A percentile compares a stretch with the other conserved stretches of the same genome.
phyloP scores from a whole-genome alignment of 2,329 filamentous ascomycete genomes.

The Alternaria panax region DNA sequence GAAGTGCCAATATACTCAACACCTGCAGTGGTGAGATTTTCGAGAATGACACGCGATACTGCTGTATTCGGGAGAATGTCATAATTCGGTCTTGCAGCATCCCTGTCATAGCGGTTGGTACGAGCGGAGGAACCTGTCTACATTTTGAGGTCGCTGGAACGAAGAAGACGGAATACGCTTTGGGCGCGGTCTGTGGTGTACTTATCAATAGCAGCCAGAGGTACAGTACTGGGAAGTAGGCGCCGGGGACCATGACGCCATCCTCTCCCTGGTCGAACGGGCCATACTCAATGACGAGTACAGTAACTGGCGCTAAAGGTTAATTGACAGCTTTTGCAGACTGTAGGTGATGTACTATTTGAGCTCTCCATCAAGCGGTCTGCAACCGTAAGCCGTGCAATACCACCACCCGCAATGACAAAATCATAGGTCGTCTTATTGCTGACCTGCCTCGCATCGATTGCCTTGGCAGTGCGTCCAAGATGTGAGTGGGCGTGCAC shows the following conservation, averaged over 20 bases:
- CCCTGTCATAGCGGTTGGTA: conserved; percentile 41
- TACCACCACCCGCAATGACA: conserved; percentile 37
- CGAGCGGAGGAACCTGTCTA: conserved; percentile 41
- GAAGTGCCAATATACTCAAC: conserved; percentile 24
- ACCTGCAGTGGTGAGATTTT: conserved; percentile 22
- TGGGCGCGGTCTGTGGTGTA: conserved; percentile 30
- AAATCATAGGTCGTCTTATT: conserved; percentile 33
- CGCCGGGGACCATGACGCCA: conserved; percentile 30
- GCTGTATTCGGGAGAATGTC: conserved; percentile 34
- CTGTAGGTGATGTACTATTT: conserved; percentile 11
- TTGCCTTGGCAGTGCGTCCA: conserved; percentile 13
- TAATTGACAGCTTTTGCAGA: not conserved
- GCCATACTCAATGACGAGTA: conserved; percentile 41
- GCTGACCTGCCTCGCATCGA: conserved; percentile 10
- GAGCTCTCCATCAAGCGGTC: conserved; percentile 36
- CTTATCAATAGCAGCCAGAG: conserved; percentile 31
- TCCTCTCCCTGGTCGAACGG: conserved; percentile 34
- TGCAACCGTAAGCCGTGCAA: conserved; percentile 35
- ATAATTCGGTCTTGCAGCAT: conserved; percentile 38
- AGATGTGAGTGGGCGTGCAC: conserved; percentile 5
- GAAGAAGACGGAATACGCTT: conserved; percentile 43
- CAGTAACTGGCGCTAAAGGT: conserved; percentile 18
- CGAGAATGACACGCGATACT: conserved; percentile 29
- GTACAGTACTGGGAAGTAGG: conserved; percentile 31
- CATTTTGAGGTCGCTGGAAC: conserved; percentile 36